Base-by-base conservation (phyloP, 257 asterid genomes). In the Ajuga chamaepitys region DNA sequence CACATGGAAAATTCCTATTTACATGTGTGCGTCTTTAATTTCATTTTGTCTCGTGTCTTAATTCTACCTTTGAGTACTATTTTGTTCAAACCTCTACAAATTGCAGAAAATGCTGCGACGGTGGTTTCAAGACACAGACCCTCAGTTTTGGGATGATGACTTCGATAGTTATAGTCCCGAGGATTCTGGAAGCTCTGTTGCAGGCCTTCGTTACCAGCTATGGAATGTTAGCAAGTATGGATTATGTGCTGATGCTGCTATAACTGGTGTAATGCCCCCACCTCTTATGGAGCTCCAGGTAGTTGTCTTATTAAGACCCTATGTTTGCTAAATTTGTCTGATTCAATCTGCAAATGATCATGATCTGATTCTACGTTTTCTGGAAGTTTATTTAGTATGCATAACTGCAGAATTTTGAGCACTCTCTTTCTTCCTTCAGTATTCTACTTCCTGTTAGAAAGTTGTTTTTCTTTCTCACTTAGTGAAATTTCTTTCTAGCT, bases 181-280 rank as follows among this genome's bases (percentile, higher is more conserved):
- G 55, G 75, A 71, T 69, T 80, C 81, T 25, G 80, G 78, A 50
- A 67, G 46, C 66, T 69, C 88, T 28, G 51, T 45, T 70, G 64
- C 75, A 7, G 79, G 81, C 77, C 92, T 90, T 55, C 91, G 96
- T 22, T 94, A 88, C 82, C 97, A 90, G 77, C 70, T 86, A 44
- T 94, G 97, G 96, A 90, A 80, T 73, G 86, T 93, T 66, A 83
- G 82, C 86, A 93, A 87, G 74, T 84, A 93, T 65, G 99, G 97
- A 13, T 21, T 80, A 10, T 93, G 97, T 78, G 83, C 82, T 66
- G 97, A 90, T 78, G 99, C 95, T 75, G 97, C 97, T 72, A 86
- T 94, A 59, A 86, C 95, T 71, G 95, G 97, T 70, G 73, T 86
- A 73, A 90, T 94, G 96, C 96, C 97, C 68, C 99, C 99, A 60